Evolutionary conservation across 345 rosid genomes (phyloP).

Genomic region (Hibiscus tridactylites): DNA sequence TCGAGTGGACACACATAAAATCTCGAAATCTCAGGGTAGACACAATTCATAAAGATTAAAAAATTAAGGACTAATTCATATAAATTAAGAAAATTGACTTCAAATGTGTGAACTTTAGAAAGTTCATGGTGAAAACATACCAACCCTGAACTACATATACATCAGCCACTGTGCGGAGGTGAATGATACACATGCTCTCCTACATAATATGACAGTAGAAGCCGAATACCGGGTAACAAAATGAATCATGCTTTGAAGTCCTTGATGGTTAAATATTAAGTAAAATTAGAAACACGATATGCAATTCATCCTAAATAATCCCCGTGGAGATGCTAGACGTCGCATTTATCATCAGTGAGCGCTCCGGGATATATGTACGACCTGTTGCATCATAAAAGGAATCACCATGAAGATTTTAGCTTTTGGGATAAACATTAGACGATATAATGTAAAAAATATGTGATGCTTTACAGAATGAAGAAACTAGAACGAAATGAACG

Average conservation of each 20-base stretch:
- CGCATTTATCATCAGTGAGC: slow-evolving; percentile 82
- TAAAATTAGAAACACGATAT: too few relatives aligned
- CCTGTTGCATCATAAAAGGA: slow-evolving; percentile 43
- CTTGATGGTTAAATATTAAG: not conserved
- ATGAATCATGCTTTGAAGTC: not conserved
- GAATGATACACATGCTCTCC: not conserved
- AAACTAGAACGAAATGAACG: not conserved
- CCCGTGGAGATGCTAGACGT: slow-evolving; percentile 78
- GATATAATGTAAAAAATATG: not conserved
- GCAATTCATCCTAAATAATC: slow-evolving; percentile 31
- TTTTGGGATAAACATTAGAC: not conserved
- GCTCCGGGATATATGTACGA: slow-evolving; percentile 78
- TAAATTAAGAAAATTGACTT: too few relatives aligned
- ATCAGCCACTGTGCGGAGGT: not conserved
- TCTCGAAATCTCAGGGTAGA: too few relatives aligned
- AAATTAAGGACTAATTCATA: too few relatives aligned
- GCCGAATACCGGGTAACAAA: not conserved
- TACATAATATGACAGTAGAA: not conserved
- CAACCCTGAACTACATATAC: too few relatives aligned
- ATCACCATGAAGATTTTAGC: not conserved
- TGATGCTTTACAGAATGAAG: not conserved
- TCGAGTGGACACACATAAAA: too few relatives aligned
- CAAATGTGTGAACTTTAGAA: too few relatives aligned
- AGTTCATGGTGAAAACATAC: too few relatives aligned
- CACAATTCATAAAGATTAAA: too few relatives aligned